Evolutionary conservation across 495 filamentous ascomycete species (phyloP).

Genomic region (Choiromyces venosus): DNA sequence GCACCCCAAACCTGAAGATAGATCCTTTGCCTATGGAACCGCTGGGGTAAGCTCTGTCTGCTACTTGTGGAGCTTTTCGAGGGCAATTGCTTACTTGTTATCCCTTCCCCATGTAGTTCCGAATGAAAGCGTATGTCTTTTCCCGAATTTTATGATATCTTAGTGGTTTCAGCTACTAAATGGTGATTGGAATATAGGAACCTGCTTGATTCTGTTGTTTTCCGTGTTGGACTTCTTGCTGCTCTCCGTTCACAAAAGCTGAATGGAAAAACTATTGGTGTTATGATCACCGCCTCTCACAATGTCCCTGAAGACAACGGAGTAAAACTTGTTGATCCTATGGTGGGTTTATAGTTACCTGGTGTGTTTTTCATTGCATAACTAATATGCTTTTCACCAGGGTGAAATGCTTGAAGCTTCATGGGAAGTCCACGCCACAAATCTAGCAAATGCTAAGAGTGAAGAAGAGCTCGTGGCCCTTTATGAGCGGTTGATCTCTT

Average conservation of each 20-base stretch:
- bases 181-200: constrained; percentile 48
- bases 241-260: constrained; percentile 85
- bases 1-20: constrained; percentile 63
- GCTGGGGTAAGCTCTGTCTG: constrained; percentile 62
- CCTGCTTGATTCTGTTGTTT: constrained; percentile 82
- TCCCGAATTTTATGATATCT: constrained; percentile 41
- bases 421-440: constrained; percentile 86
- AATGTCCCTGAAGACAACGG: constrained; percentile 97
- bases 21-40: constrained; percentile 84
- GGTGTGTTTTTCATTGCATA: not conserved
- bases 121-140: constrained; percentile 67
- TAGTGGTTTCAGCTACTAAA: constrained; percentile 20
- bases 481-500: constrained; percentile 65
- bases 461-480: constrained; percentile 67
- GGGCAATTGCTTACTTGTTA: constrained; percentile 32
- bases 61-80: constrained; percentile 17
- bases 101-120: constrained; percentile 52
- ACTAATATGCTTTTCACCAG: constrained; percentile 43
- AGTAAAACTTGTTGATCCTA: constrained; percentile 95
- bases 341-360: constrained; percentile 51
- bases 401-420: constrained; percentile 93
- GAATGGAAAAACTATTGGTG: constrained; percentile 81
- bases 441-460: constrained; percentile 72
- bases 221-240: constrained; percentile 81
- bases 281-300: constrained; percentile 99